phyloP scores from a whole-genome alignment of 1,139 yeast genomes.

The Pneumocystis jirovecii region DNA sequence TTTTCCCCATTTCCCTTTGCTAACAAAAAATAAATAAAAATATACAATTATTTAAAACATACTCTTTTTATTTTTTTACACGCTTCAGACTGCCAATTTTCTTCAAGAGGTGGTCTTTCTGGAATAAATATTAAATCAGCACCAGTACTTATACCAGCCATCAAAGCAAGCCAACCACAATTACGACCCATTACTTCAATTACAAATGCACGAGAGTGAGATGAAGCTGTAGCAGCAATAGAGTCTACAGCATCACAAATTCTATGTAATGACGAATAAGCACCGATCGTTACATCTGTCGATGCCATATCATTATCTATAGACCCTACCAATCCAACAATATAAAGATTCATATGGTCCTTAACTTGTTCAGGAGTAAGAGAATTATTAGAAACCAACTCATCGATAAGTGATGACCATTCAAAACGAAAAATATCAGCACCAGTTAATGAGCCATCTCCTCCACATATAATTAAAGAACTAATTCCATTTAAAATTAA shows the following conservation, averaged over 20 bases:
- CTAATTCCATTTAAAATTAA: slow-evolving; percentile 81
- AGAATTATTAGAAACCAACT: slow-evolving; percentile 40
- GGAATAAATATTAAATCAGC: slow-evolving; percentile 92
- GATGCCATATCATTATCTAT: slow-evolving; percentile 96
- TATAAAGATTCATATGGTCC: slow-evolving; percentile 59
- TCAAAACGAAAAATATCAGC: slow-evolving; percentile 87
- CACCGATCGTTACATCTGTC: slow-evolving; percentile 94
- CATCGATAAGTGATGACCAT: slow-evolving; percentile 77
- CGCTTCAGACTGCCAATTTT: slow-evolving; percentile 56
- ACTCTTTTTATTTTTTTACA: slow-evolving; percentile 20
- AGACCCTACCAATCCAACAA: slow-evolving; percentile 91
- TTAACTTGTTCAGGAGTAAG: slow-evolving; percentile 43
- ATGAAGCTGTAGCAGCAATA: slow-evolving; percentile 91
- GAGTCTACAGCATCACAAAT: slow-evolving; percentile 88
- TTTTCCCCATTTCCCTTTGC: slow-evolving; percentile 74
- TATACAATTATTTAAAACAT: slow-evolving; percentile 32
- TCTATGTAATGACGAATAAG: slow-evolving; percentile 82
- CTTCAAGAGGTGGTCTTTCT: slow-evolving; percentile 61
- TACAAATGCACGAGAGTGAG: slow-evolving; percentile 94
- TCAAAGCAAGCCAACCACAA: slow-evolving; percentile 95
- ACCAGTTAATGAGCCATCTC: slow-evolving; percentile 96
- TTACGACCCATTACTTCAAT: slow-evolving; percentile 98
- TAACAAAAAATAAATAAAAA: slow-evolving; percentile 25
- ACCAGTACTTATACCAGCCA: slow-evolving; percentile 92
- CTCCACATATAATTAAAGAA: slow-evolving; percentile 95